Evolutionary conservation across 768 basidiomycete genomes (phyloP).

Genomic region (Pisolithus sp.): DNA sequence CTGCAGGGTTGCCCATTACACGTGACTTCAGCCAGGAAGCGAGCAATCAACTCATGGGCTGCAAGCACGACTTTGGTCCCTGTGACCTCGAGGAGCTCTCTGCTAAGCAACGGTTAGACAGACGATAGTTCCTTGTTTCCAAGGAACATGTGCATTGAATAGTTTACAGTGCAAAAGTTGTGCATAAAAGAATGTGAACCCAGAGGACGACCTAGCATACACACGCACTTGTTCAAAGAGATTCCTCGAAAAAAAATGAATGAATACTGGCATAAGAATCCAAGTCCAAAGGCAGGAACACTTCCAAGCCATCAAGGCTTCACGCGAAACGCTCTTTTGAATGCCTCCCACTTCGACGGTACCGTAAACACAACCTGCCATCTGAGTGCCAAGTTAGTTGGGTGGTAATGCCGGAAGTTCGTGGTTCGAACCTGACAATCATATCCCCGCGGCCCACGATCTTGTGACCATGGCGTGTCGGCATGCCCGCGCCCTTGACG

Average conservation of each 20-base stretch:
- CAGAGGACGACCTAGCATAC: constrained; percentile 5
- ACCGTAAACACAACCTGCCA: constrained; percentile 28
- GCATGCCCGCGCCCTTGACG: constrained; percentile 65
- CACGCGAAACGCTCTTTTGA: constrained; percentile 24
- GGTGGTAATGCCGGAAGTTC: background rate
- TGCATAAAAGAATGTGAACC: constrained; percentile 4
- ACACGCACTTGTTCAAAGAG: constrained; percentile 13
- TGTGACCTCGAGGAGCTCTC: background rate
- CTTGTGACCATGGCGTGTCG: constrained; percentile 45
- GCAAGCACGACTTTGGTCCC: too few relatives aligned
- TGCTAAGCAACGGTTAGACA: background rate
- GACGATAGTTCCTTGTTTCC: background rate
- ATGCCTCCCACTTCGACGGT: constrained; percentile 27
- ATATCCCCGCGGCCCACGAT: constrained; percentile 56
- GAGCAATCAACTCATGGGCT: too few relatives aligned
- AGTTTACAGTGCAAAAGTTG: constrained; percentile 22
- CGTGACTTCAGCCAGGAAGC: background rate
- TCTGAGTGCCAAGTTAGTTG: constrained; percentile 6
- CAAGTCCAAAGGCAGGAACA: background rate
- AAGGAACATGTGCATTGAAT: constrained; percentile 10
- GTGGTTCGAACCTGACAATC: constrained; percentile 44
- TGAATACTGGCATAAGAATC: constrained; percentile 15
- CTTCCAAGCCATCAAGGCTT: constrained; percentile 15
- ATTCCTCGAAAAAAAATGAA: constrained; percentile 11
- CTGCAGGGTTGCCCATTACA: background rate